Percentiles rank a stretch among this genome's conserved stretches.
These are phyloP conservation scores for Diaporthe australafricana DNA, from an alignment of 2,329 filamentous ascomycete genomes.

Conservation along the genomic window DNA sequence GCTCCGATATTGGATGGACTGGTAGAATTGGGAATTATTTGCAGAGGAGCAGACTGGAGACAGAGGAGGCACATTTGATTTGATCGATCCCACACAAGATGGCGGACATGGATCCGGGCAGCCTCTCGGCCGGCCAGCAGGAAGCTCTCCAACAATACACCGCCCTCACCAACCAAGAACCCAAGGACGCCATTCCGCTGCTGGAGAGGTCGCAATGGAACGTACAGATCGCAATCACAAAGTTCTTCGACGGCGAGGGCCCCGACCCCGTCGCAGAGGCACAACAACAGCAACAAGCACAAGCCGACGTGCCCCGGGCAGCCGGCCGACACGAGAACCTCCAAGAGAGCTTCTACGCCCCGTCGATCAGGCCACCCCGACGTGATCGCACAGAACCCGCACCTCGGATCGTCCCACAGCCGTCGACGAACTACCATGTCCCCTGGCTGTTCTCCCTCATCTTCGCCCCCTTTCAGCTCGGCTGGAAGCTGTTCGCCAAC, in stretches of 20 bases:
- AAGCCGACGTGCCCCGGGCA: constrained; percentile 71
- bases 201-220: constrained; percentile 95
- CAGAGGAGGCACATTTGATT: not conserved
- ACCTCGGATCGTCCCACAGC: constrained; percentile 85
- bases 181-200: constrained; percentile 80
- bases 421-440: constrained; percentile 74
- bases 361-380: constrained; percentile 46
- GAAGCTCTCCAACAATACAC: constrained; percentile 89
- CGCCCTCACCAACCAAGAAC: constrained; percentile 86
- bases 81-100: constrained; percentile 46
- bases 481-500: constrained; percentile 78
- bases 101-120: constrained; percentile 69
- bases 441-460: constrained; percentile 82
- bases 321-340: constrained; percentile 80
- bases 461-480: constrained; percentile 79
- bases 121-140: constrained; percentile 83
- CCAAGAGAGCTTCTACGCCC: constrained; percentile 65
- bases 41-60: not conserved
- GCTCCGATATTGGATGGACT: constrained; percentile 19
- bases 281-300: constrained; percentile 58
- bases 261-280: constrained; percentile 85
- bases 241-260: constrained; percentile 97
- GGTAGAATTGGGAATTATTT: not conserved
- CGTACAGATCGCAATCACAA: constrained; percentile 95
- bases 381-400: constrained; percentile 71